Evolutionary conservation across 192 early-diverging fungal species (phyloP).

Genomic region (Lobosporangium transversale): DNA sequence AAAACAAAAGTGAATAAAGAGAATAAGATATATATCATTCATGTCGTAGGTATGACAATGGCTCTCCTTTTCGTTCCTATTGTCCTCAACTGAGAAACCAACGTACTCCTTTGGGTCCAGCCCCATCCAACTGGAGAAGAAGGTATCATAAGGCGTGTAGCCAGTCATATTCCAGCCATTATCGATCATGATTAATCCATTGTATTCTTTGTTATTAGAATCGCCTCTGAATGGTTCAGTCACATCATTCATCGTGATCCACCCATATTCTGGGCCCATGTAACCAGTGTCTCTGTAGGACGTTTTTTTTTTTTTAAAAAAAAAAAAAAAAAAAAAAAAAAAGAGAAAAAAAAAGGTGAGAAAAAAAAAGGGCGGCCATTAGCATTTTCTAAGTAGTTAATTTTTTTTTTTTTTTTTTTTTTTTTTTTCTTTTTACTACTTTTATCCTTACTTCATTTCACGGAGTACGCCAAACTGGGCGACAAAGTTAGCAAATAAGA

Average conservation of each 20-base stretch:
- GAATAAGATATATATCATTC: no score
- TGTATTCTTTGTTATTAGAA: neutral
- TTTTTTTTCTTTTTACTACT: no score
- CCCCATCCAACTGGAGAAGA: constrained; percentile 46
- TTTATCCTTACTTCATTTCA: no score
- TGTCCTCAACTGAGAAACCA: no score
- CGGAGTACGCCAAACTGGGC: no score
- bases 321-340: neutral
- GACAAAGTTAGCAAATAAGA: no score
- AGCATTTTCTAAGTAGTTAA: no score
- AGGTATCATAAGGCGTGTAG: constrained; percentile 53
- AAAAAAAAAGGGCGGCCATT: neutral
- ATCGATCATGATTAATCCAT: constrained; percentile 55
- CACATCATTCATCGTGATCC: constrained; percentile 29
- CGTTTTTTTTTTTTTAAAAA: no score
- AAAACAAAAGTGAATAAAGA: no score
- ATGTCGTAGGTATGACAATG: no score
- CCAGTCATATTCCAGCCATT: constrained; percentile 48
- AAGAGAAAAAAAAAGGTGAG: neutral
- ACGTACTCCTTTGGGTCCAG: constrained; percentile 24
- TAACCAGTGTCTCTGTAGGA: constrained; percentile 6
- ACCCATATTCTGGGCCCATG: constrained; percentile 14
- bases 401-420: no score
- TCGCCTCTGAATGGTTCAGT: neutral
- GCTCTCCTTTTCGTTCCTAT: no score